phyloP scores from a whole-genome alignment of 768 basidiomycete species.

The Zangia roseola region DNA sequence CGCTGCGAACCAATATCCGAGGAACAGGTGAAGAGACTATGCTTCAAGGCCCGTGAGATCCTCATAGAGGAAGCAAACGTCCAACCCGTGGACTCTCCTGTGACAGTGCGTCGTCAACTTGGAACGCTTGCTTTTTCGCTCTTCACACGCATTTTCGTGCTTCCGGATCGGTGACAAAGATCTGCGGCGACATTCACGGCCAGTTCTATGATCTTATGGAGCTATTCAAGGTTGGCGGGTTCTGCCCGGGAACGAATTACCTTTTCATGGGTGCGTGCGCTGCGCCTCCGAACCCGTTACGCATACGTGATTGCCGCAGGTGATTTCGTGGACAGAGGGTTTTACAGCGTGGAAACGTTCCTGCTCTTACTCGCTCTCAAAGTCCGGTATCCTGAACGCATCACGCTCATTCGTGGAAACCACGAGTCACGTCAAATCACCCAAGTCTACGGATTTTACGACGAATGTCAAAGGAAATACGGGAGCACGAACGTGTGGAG shows the following conservation, averaged over 20 bases:
- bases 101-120: conserved; percentile 65
- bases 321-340: conserved; percentile 97
- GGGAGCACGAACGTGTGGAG: conserved; percentile 94
- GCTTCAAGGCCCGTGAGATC: conserved; percentile 94
- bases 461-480: conserved; percentile 96
- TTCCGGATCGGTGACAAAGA: conserved; percentile 40
- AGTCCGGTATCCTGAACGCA: conserved; percentile 95
- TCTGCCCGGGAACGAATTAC: conserved; percentile 92
- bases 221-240: conserved; percentile 89
- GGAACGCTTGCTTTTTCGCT: background rate
- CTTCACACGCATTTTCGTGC: conserved; percentile 2
- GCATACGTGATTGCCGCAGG: conserved; percentile 46
- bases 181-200: conserved; percentile 95
- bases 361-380: conserved; percentile 92
- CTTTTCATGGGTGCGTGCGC: conserved; percentile 84
- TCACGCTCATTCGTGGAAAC: conserved; percentile 96
- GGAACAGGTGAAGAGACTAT: conserved; percentile 92
- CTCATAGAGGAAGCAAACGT: conserved; percentile 98
- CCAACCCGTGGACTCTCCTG: conserved; percentile 92
- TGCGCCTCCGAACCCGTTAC: conserved; percentile 4
- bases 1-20: conserved; percentile 96
- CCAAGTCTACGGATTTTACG: conserved; percentile 92
- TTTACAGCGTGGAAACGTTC: conserved; percentile 96
- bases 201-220: conserved; percentile 98
- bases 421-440: conserved; percentile 98